Percentiles rank a stretch among this genome's conserved stretches.
Evolutionary conservation across 2,329 filamentous ascomycete genomes (phyloP).

Genomic region (Neoarthrinium moseri): DNA sequence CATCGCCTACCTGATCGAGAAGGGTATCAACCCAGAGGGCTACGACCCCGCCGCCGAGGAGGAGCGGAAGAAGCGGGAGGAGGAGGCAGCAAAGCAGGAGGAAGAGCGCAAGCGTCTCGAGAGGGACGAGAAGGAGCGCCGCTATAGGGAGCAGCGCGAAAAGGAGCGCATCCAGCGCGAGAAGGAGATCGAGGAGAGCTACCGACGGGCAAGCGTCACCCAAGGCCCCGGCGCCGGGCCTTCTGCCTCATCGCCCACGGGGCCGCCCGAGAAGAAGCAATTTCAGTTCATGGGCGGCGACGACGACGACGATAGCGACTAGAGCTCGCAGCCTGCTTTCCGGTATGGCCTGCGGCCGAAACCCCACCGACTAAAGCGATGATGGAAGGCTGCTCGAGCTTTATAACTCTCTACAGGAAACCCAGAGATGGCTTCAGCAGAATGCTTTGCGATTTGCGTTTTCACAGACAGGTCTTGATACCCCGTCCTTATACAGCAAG

Average conservation of each 20-base stretch:
- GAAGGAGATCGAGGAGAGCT: slow-evolving; percentile 23
- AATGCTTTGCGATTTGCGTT: too few relatives aligned
- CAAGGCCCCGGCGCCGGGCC: slow-evolving; percentile 19
- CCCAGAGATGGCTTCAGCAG: too few relatives aligned
- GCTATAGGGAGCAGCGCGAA: slow-evolving; percentile 38
- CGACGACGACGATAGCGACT: slow-evolving; percentile 46
- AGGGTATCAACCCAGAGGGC: slow-evolving; percentile 59
- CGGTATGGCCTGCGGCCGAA: too few relatives aligned
- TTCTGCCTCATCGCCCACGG: slow-evolving; percentile 3
- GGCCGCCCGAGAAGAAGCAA: slow-evolving; percentile 44
- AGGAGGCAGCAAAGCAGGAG: slow-evolving; percentile 48
- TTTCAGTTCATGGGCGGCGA: slow-evolving; percentile 57
- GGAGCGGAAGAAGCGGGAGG: slow-evolving; percentile 44
- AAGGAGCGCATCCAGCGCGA: slow-evolving; percentile 23
- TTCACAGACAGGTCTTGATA: too few relatives aligned
- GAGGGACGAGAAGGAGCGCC: slow-evolving; percentile 21
- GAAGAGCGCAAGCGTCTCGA: slow-evolving; percentile 35
- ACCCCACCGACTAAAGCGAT: too few relatives aligned
- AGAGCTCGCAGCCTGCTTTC: too few relatives aligned
- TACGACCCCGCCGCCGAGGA: slow-evolving; percentile 58
- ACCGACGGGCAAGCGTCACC: slow-evolving; percentile 36
- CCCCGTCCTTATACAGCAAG: too few relatives aligned
- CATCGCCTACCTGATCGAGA: slow-evolving; percentile 60
- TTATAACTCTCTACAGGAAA: too few relatives aligned
- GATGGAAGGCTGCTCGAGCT: too few relatives aligned